Percentiles rank a stretch among this genome's conserved stretches.
Evolutionary conservation across 192 early-diverging fungal genomes (phyloP).

Genomic region (Gorgonomyces haynaldii): DNA sequence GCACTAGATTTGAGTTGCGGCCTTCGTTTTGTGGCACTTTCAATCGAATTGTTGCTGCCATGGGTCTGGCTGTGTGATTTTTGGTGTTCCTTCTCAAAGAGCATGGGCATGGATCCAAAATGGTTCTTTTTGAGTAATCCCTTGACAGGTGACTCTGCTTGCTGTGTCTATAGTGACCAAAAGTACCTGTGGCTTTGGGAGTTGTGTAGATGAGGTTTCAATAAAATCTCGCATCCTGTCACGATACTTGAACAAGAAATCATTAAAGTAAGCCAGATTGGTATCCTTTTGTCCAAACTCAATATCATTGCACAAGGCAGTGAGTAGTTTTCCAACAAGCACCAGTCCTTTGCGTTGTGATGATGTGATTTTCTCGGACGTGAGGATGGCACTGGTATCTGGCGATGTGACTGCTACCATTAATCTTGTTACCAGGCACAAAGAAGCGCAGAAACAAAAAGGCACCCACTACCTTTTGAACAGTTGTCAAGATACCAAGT

Average conservation of each 20-base stretch:
- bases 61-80: neutral
- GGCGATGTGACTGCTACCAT: slow-evolving; percentile 37
- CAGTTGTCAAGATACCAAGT: slow-evolving; percentile 39
- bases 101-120: neutral
- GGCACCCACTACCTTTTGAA: slow-evolving; percentile 58
- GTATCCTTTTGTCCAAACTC: slow-evolving; percentile 50
- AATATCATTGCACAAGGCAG: slow-evolving; percentile 47
- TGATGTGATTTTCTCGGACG: slow-evolving; percentile 20
- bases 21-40: neutral
- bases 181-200: neutral
- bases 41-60: slow-evolving; percentile 1
- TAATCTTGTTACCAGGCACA: slow-evolving; percentile 32
- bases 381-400: slow-evolving; percentile 36
- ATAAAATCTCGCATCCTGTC: slow-evolving; percentile 31
- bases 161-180: neutral
- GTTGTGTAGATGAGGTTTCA: neutral
- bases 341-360: slow-evolving; percentile 34
- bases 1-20: neutral
- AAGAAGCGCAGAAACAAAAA: slow-evolving; percentile 48
- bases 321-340: slow-evolving; percentile 45
- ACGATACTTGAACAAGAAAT: slow-evolving; percentile 32
- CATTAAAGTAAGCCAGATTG: slow-evolving; percentile 38
- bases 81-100: neutral
- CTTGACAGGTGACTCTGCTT: neutral
- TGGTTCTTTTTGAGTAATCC: neutral